phyloP scores from a whole-genome alignment of 306 rosid species.

The Begonia peltatifolia region DNA sequence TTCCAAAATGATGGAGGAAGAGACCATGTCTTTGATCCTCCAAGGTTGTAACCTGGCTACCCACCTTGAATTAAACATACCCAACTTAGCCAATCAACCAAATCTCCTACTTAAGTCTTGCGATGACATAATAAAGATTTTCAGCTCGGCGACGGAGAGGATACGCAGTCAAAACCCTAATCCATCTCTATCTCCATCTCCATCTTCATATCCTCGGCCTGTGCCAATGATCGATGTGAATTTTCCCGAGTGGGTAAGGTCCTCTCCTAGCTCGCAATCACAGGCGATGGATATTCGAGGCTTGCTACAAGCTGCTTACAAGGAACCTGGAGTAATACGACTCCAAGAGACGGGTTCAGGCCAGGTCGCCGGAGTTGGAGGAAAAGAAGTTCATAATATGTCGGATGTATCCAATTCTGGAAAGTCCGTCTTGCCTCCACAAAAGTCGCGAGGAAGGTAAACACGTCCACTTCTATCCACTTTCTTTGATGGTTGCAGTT shows the following conservation, averaged over 20 bases:
- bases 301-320: too few species aligned
- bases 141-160: conserved; percentile 19
- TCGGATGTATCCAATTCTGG: conserved; percentile 2
- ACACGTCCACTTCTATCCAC: neutral
- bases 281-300: conserved; percentile 7
- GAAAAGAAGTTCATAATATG: conserved; percentile 1
- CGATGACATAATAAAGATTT: conserved; percentile 23
- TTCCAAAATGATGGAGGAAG: conserved; percentile 15
- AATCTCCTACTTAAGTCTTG: conserved; percentile 14
- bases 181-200: neutral
- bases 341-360: neutral
- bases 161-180: neutral
- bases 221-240: conserved; percentile 6
- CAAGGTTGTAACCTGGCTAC: conserved; percentile 30
- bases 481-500: neutral
- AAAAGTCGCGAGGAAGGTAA: conserved; percentile 41
- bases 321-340: too few species aligned
- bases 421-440: conserved; percentile 16
- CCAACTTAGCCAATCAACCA: conserved; percentile 21
- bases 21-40: conserved; percentile 11
- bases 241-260: conserved; percentile 23
- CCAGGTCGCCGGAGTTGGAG: conserved; percentile 10
- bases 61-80: conserved; percentile 25
- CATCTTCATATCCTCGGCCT: too few species aligned
- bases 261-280: conserved; percentile 2